These are phyloP conservation scores for Solanum chaucha DNA, from an alignment of 257 asterid genomes.

Conservation along the genomic window DNA sequence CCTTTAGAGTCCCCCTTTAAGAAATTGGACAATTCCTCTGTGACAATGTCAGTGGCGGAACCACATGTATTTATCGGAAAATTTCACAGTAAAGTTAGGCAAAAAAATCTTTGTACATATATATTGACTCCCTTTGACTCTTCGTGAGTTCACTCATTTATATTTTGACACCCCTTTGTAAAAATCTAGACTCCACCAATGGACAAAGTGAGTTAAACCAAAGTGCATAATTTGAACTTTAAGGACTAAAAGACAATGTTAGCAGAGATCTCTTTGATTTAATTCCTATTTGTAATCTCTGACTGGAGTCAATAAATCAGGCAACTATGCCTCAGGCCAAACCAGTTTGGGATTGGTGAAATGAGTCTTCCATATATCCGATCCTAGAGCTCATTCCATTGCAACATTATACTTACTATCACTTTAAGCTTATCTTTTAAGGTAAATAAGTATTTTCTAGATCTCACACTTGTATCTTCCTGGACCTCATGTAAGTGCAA, in stretches of 20 bases:
- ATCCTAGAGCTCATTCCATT: not conserved
- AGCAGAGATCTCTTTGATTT: not conserved
- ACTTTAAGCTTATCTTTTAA: not conserved
- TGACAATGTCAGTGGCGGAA: not conserved
- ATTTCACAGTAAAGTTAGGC: not conserved
- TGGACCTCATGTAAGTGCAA: not conserved
- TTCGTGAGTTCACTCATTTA: not conserved
- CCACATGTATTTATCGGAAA: too few relatives aligned
- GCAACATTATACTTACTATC: not conserved
- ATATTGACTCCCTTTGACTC: not conserved
- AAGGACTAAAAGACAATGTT: not conserved
- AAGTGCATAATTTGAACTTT: not conserved
- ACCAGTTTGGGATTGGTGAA: not conserved
- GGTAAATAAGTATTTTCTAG: not conserved
- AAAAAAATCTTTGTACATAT: not conserved
- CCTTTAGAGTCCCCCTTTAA: not conserved
- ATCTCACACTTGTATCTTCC: not conserved
- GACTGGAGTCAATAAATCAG: not conserved
- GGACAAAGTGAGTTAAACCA: not conserved
- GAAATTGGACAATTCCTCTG: not conserved
- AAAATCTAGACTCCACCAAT: not conserved
- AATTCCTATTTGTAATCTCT: not conserved
- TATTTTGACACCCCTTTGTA: not conserved
- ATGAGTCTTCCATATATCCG: not conserved
- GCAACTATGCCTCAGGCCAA: not conserved